phyloP scores from a whole-genome alignment of 371 early-diverging fungal genomes.

The Mucor indicus region DNA sequence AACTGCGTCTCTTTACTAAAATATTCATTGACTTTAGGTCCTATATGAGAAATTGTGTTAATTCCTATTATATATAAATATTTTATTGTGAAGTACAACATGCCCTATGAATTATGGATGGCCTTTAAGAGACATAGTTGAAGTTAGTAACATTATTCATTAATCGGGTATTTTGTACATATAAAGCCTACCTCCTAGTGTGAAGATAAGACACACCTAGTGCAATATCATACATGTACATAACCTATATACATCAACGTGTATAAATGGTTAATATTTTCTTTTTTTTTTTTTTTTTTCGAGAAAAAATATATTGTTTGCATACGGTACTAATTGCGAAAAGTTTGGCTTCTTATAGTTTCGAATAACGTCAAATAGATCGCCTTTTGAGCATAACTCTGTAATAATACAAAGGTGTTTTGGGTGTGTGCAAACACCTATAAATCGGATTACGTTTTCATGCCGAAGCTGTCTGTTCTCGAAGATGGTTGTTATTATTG shows the following conservation, averaged over 20 bases:
- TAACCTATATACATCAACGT: conserved; percentile 32
- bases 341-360: conserved; percentile 61
- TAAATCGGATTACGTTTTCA: conserved; percentile 74
- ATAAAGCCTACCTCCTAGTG: conserved; percentile 33
- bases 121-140: conserved; percentile 8
- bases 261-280: neutral
- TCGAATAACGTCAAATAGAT: conserved; percentile 74
- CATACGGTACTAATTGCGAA: conserved; percentile 54
- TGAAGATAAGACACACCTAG: conserved; percentile 72
- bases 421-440: conserved; percentile 69
- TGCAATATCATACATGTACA: conserved; percentile 83
- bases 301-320: too few relatives aligned
- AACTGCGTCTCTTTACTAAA: conserved; percentile 38
- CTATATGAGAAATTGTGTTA: conserved; percentile 6
- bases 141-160: neutral
- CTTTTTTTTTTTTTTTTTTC: neutral
- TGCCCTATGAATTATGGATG: conserved; percentile 48
- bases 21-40: conserved; percentile 90
- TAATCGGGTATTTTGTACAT: neutral
- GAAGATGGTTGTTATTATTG: neutral
- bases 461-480: conserved; percentile 65
- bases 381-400: conserved; percentile 74
- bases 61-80: neutral
- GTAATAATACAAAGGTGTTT: conserved; percentile 73
- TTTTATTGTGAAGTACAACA: neutral